phyloP scores from a whole-genome alignment of 148 eudicot genomes.

The Nepenthes mirabilis region DNA sequence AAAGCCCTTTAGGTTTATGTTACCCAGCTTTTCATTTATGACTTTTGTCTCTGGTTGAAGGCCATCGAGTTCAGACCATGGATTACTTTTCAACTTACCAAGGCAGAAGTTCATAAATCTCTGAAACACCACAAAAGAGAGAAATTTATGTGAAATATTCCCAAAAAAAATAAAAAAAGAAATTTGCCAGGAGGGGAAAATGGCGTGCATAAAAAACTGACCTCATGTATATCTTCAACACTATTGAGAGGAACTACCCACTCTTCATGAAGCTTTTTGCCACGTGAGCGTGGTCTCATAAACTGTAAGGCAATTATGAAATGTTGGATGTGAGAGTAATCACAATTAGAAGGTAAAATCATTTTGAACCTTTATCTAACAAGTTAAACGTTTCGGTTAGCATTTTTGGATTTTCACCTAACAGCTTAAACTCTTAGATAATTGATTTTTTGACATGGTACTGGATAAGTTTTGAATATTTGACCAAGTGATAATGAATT shows the following conservation, averaged over 20 bases:
- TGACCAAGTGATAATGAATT: too few relatives aligned
- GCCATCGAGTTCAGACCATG: slow-evolving; percentile 94
- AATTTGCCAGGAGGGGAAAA: background rate
- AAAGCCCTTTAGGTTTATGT: slow-evolving; percentile 66
- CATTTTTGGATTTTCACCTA: too few relatives aligned
- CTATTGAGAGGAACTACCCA: slow-evolving; percentile 74
- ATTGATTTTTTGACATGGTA: too few relatives aligned
- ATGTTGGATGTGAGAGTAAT: too few relatives aligned
- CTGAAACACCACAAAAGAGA: slow-evolving; percentile 28
- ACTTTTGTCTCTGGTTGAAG: slow-evolving; percentile 97
- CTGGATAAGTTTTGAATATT: too few relatives aligned
- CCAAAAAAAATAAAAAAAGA: background rate
- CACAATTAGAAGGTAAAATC: too few relatives aligned
- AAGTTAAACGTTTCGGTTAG: too few relatives aligned
- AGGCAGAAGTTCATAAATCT: slow-evolving; percentile 64
- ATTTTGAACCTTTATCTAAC: too few relatives aligned
- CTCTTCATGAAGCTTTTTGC: slow-evolving; percentile 79
- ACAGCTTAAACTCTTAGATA: too few relatives aligned
- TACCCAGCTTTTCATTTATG: slow-evolving; percentile 56
- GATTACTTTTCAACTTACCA: slow-evolving; percentile 76
- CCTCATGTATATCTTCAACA: slow-evolving; percentile 73
- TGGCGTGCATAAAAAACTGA: slow-evolving; percentile 8
- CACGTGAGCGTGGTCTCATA: slow-evolving; percentile 81
- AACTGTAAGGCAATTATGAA: slow-evolving; percentile 34
- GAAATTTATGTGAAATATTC: background rate